Percentiles rank a stretch among this genome's conserved stretches.
These are phyloP conservation scores for Diplodia corticola DNA, from an alignment of 2,329 filamentous ascomycete genomes.

Conservation along the genomic window DNA sequence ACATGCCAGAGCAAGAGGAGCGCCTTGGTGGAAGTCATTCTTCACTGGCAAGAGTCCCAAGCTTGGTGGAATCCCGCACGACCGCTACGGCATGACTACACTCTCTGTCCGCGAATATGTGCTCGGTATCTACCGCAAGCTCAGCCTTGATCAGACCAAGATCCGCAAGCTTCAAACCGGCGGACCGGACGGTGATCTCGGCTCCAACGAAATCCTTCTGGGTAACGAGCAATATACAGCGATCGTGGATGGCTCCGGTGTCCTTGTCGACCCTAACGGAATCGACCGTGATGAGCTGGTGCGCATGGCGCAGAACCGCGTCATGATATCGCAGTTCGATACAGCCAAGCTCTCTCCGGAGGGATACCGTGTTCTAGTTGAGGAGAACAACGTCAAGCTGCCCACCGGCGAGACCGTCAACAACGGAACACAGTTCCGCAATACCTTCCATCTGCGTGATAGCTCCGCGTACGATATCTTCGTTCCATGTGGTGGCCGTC, in stretches of 20 bases:
- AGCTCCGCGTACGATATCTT: conserved; percentile 75
- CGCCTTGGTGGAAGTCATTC: conserved; percentile 99
- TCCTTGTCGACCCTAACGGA: conserved; percentile 89
- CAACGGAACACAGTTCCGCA: conserved; percentile 95
- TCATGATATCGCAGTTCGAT: conserved; percentile 90
- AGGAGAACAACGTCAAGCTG: conserved; percentile 85
- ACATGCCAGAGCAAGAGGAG: conserved; percentile 82
- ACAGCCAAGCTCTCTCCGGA: conserved; percentile 78
- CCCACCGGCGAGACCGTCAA: conserved; percentile 82
- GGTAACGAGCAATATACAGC: conserved; percentile 94
- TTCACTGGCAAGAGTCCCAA: conserved; percentile 98
- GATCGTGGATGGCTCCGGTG: conserved; percentile 94
- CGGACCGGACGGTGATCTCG: conserved; percentile 92
- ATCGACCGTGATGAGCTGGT: conserved; percentile 80
- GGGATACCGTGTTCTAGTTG: conserved; percentile 88
- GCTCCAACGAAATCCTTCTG: conserved; percentile 95
- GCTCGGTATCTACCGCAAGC: conserved; percentile 93
- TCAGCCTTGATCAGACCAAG: conserved; percentile 79
- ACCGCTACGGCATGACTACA: conserved; percentile 96
- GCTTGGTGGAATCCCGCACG: conserved; percentile 94
- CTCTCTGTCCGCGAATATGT: conserved; percentile 95
- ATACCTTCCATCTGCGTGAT: conserved; percentile 90
- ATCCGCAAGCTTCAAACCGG: conserved; percentile 97
- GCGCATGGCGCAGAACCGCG: conserved; percentile 79
- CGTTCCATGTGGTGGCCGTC: conserved; percentile 93